Conservation (phyloP, 306 rosid species). For the Albizia julibrissin region DNA sequence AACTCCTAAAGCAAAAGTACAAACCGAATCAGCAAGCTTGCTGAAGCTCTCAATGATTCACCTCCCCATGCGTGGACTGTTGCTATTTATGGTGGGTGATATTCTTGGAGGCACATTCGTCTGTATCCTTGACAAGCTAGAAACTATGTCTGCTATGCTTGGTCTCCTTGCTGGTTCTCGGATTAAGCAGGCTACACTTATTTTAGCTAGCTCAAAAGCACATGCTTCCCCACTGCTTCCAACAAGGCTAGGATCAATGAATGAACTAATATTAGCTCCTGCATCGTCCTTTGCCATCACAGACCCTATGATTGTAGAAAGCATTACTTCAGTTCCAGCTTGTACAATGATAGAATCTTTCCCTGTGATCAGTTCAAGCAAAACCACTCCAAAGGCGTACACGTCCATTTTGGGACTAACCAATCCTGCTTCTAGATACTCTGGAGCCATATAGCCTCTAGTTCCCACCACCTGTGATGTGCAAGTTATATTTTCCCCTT, state of each 20-base stretch:
- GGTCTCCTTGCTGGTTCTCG: slow-evolving; percentile 44
- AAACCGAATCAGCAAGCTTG: background rate
- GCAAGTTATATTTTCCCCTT: slow-evolving; percentile 17
- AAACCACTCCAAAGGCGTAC: slow-evolving; percentile 62
- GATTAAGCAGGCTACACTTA: slow-evolving; percentile 59
- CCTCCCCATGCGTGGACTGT: slow-evolving; percentile 25
- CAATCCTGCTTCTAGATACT: slow-evolving; percentile 42
- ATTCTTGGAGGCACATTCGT: slow-evolving; percentile 6
- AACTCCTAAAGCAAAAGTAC: background rate
- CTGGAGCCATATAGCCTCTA: slow-evolving; percentile 55
- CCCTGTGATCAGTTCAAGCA: slow-evolving; percentile 63
- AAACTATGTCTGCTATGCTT: slow-evolving; percentile 41
- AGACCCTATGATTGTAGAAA: slow-evolving; percentile 35
- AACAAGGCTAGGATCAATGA: slow-evolving; percentile 49
- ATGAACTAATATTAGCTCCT: slow-evolving; percentile 40
- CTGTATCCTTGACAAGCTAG: slow-evolving; percentile 41
- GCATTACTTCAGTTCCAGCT: slow-evolving; percentile 50
- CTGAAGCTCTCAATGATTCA: slow-evolving; percentile 7
- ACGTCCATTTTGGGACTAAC: slow-evolving; percentile 62
- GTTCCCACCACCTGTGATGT: slow-evolving; percentile 31
- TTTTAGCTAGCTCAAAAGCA: slow-evolving; percentile 42
- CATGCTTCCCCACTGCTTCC: slow-evolving; percentile 32
- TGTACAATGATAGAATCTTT: slow-evolving; percentile 42
- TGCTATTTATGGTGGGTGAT: background rate
- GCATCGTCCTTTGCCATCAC: slow-evolving; percentile 35